Conservation (phyloP, 768 basidiomycete species). For the Podaxis mareebaensis region DNA sequence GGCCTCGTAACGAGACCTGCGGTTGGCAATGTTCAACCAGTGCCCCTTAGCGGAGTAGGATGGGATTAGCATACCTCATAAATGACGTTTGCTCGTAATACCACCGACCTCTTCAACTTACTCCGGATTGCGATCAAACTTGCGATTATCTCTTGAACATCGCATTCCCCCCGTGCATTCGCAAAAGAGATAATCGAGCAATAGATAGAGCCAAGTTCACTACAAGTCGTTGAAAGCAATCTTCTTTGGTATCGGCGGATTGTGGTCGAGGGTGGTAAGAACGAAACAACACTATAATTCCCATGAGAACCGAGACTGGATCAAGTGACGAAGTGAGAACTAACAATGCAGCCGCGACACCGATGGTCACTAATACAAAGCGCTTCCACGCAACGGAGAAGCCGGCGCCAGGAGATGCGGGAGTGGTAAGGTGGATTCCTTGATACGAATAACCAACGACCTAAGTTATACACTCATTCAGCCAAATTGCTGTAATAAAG, state of each 20-base stretch:
- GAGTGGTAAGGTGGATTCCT: slow-evolving; percentile 47
- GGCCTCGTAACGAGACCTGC: slow-evolving; percentile 74
- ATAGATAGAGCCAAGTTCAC: slow-evolving; percentile 69
- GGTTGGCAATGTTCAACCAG: slow-evolving; percentile 3
- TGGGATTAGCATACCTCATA: slow-evolving; percentile 54
- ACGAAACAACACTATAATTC: slow-evolving; percentile 57
- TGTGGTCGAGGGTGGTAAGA: slow-evolving; percentile 74
- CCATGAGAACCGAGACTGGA: neutral
- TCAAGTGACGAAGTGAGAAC: slow-evolving; percentile 19
- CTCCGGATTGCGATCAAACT: slow-evolving; percentile 73
- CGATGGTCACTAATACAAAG: slow-evolving; percentile 67
- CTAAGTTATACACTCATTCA: slow-evolving; percentile 29
- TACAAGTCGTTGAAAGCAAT: slow-evolving; percentile 65
- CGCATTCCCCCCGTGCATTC: slow-evolving; percentile 50
- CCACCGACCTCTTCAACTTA: slow-evolving; percentile 66
- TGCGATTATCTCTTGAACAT: slow-evolving; percentile 56
- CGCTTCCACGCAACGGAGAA: slow-evolving; percentile 74
- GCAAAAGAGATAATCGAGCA: slow-evolving; percentile 78
- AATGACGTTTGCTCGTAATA: slow-evolving; percentile 55
- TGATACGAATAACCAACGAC: slow-evolving; percentile 76
- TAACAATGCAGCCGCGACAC: slow-evolving; percentile 79
- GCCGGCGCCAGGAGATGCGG: slow-evolving; percentile 59
- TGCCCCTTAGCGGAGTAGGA: neutral
- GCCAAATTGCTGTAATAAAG: neutral
- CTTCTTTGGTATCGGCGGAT: slow-evolving; percentile 73